Base-by-base conservation (phyloP, 108 stramenopile genomes). In the Fragilariopsis cylindrus region DNA sequence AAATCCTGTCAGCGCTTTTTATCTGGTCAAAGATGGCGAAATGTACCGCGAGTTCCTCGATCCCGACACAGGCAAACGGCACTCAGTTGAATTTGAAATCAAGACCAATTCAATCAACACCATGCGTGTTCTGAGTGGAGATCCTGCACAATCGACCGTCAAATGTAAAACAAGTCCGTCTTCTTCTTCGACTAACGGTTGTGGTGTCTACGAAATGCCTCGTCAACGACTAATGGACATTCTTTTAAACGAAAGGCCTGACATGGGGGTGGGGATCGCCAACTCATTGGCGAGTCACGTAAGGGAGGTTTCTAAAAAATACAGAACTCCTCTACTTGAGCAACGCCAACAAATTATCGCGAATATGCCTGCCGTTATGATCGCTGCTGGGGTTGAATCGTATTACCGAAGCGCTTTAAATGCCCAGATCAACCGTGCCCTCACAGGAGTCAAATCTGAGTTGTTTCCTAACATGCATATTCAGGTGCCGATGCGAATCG, bases 401-500 rank as follows among this genome's bases (percentile, higher is more conserved):
- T 92, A 89, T 62, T 92, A 92, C 79, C 80, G 91, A 50, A 68
- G 64, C 19, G 86, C 85, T 18, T 56, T 92, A 60, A 92, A 90
- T 73, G 63, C 91, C 53, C 58, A 78, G 56, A 66, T 92, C n/a
- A 92, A 90, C 79, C 77, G 86, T 3, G 55, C 73, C 57, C 76
- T 92, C 19, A 86, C 88, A 4, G 85, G 82, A 2, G 76, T 85
- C 62, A 74, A 72, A 39, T 71, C 82, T 12, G 70, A 81, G 15
- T 53, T 85, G 43, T 92, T 92, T 58, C 91, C 91, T 54, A 85
- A 90, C 64, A 89, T 92, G 85, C 89, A 90, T 60, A 75, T 92
- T 8, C 91, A 92, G 84, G 85, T 92, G 21, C 91, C 91, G 4
- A 79, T 77, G n/a, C 82, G 91, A 44, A 84, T 92, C 52, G 19